Conservation (phyloP, 139 green algal genomes). For the Volvox reticuliferus region DNA sequence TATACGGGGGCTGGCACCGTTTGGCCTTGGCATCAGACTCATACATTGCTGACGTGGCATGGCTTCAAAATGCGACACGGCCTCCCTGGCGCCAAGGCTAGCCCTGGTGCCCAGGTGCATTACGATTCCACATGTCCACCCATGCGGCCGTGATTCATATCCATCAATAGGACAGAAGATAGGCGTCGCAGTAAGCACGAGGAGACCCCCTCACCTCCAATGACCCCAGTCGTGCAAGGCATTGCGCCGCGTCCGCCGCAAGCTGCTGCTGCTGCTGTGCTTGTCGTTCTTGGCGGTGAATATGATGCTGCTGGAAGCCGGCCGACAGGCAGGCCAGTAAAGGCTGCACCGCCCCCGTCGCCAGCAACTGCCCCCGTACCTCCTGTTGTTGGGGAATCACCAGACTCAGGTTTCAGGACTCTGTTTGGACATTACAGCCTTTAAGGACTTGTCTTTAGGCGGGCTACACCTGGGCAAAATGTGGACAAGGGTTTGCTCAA, state of each 20-base stretch:
- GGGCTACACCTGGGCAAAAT: too few species aligned
- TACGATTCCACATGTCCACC: neutral
- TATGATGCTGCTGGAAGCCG: neutral
- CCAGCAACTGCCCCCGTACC: neutral
- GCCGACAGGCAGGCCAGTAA: slow-evolving; percentile 6
- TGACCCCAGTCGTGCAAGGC: neutral
- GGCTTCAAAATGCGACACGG: neutral
- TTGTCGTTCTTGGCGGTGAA: too few species aligned
- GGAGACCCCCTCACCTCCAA: neutral
- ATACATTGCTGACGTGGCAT: too few species aligned
- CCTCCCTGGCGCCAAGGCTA: neutral
- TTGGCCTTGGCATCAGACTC: too few species aligned
- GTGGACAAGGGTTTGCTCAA: too few species aligned
- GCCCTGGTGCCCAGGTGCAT: neutral
- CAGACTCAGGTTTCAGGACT: too few species aligned
- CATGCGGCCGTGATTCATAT: neutral
- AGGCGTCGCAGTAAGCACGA: neutral
- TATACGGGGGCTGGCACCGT: too few species aligned
- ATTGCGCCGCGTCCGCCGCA: neutral
- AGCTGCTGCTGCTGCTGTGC: neutral
- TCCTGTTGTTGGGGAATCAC: neutral
- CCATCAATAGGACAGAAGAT: too few species aligned
- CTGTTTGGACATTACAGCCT: too few species aligned
- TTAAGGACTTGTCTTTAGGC: too few species aligned
- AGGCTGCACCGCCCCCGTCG: neutral